These are phyloP conservation scores for Cordyceps farinosa DNA, from an alignment of 2,329 filamentous ascomycete genomes.

Conservation along the genomic window DNA sequence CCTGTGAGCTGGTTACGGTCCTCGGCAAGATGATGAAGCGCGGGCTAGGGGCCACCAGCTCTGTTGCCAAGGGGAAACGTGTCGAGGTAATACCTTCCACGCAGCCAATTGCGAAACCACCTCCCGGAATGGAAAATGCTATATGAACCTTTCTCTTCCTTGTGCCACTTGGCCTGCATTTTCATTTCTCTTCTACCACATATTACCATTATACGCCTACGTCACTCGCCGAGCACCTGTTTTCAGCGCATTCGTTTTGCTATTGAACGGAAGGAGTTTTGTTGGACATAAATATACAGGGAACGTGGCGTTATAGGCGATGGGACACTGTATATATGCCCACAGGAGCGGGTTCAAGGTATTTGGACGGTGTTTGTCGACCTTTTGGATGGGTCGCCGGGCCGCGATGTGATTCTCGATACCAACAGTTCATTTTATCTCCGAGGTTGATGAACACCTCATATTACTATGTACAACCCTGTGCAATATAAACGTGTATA, in stretches of 20 bases:
- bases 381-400: background rate
- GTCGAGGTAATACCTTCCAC: conserved; percentile 29
- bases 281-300: conserved; percentile 7
- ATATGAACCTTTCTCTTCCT: background rate
- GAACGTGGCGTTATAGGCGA: background rate
- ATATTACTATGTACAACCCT: conserved; percentile 1
- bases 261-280: conserved; percentile 10
- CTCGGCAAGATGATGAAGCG: conserved; percentile 87
- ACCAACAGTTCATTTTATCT: background rate
- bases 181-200: background rate
- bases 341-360: background rate
- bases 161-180: too few species aligned
- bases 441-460: background rate
- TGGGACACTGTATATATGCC: conserved; percentile 2
- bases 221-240: background rate
- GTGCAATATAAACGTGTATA: conserved; percentile 5
- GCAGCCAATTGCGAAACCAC: background rate
- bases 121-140: conserved; percentile 5
- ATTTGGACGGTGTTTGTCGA: background rate
- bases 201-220: background rate
- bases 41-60: conserved; percentile 44
- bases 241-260: background rate
- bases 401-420: background rate
- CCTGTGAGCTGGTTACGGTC: conserved; percentile 80
- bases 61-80: conserved; percentile 10